Base-by-base conservation (phyloP, 2,329 filamentous ascomycete species). In the Didymella sp. region DNA sequence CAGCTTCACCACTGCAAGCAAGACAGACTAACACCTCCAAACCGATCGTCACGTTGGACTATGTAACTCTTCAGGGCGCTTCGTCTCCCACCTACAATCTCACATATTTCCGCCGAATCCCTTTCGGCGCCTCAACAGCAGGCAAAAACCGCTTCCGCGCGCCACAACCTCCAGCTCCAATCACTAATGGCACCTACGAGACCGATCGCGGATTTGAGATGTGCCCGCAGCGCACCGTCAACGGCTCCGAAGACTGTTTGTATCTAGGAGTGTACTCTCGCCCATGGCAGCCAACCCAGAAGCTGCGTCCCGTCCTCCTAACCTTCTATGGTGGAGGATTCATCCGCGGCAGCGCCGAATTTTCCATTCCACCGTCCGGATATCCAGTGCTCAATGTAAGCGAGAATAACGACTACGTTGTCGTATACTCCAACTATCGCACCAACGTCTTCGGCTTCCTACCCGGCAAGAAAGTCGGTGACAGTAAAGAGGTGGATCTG, bases 261-360 rank as follows among this genome's bases (percentile, higher is more conserved):
- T 87, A 86, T 58, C 78, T 88, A 2, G 84, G 84, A 11, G 74
- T 88, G 0, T 87, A 85, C 72, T 81, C 83, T 4, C 80, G 85
- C 0, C 85, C 85, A 3, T 87, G 85, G 84, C 74, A 68, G 1
- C 67, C 68, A 1, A 43, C 51, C 22, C 65, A 72, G 3, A 67
- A 77, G n/a, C 71, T 80, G 1, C 77, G 83, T 2, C 85, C 86
- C 0, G 85, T 88, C 0, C 78, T 88, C 0, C 80, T 88, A 3
- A 80, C 81, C 3, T 87, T 86, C 67, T 86, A 85, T 66, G 86
- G 86, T 49, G 86, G 86, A 12, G 86, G 79, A 2, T 88, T 85
- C 73, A 84, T 87, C 47, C 76, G 84, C 67, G 86, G 85, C 7
- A 79, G 78, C 27, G 85, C 83, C 0, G 80, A 76, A 33, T 85